Conservation (phyloP, 768 basidiomycete genomes). For the Suillus placidus region DNA sequence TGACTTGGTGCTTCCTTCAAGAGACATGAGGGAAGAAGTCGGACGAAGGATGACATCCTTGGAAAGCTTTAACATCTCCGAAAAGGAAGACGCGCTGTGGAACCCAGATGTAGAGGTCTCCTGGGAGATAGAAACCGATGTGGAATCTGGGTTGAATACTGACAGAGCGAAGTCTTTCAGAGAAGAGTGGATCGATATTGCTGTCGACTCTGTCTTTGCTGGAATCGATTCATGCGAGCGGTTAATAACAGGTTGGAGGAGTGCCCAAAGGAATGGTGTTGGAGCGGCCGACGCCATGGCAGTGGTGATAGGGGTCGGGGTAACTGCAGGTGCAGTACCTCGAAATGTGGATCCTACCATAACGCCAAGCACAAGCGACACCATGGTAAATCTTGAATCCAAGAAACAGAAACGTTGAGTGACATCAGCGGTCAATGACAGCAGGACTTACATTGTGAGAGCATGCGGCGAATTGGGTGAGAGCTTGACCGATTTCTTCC, state of each 20-base stretch:
- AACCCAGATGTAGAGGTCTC: conserved; percentile 28
- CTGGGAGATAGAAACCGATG: conserved; percentile 27
- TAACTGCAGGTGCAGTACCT: conserved; percentile 20
- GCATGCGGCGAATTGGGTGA: conserved; percentile 55
- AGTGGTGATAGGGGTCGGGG: conserved; percentile 21
- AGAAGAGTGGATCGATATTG: conserved; percentile 39
- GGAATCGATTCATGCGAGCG: conserved; percentile 38
- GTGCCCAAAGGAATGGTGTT: conserved; percentile 41
- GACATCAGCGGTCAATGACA: conserved; percentile 14
- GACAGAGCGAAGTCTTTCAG: conserved; percentile 55
- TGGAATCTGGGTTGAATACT: conserved; percentile 51
- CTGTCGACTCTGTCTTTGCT: conserved; percentile 31
- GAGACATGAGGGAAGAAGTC: conserved; percentile 27
- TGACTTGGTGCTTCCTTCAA: conserved; percentile 30
- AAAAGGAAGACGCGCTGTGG: conserved; percentile 23
- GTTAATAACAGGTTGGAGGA: conserved; percentile 44
- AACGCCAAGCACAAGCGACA: conserved; percentile 67
- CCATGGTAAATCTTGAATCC: conserved; percentile 58
- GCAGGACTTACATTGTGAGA: conserved; percentile 61
- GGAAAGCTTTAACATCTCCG: conserved; percentile 31
- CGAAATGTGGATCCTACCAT: conserved; percentile 36
- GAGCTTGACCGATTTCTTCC: conserved; percentile 38
- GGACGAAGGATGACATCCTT: conserved; percentile 44
- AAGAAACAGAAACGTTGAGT: conserved; percentile 12
- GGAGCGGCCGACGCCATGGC: conserved; percentile 22